A percentile compares a stretch with the other conserved stretches of the same genome.
phyloP scores from a whole-genome alignment of 2,329 filamentous ascomycete genomes.

The Aureobasidium sp. region DNA sequence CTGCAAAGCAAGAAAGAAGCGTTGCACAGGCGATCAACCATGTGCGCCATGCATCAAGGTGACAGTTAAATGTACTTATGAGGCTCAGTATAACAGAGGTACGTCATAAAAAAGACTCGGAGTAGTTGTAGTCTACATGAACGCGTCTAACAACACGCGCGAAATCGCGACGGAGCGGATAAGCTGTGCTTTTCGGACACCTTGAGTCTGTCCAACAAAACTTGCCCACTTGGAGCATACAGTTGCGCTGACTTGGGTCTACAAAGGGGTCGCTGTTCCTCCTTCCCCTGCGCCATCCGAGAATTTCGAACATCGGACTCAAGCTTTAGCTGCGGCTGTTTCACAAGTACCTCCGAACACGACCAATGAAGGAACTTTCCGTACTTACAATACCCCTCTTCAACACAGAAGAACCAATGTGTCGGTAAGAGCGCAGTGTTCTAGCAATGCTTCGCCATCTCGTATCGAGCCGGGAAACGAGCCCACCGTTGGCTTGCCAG shows the following conservation, averaged over 20 bases:
- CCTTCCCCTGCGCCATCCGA: not conserved
- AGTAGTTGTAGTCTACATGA: no score
- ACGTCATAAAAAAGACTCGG: no score
- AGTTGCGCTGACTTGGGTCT: not conserved
- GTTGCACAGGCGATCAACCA: slow-evolving; percentile 35
- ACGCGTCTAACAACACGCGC: not conserved
- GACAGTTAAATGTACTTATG: slow-evolving; percentile 39
- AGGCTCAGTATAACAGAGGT: slow-evolving; percentile 43
- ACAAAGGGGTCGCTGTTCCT: not conserved
- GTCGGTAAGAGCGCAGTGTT: not conserved
- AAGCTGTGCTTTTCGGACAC: not conserved
- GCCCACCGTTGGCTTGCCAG: not conserved
- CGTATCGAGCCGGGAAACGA: not conserved
- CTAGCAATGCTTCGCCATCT: not conserved
- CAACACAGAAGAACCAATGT: no score
- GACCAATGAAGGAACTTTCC: no score
- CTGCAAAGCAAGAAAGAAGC: slow-evolving; percentile 33
- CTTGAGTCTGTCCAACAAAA: no score
- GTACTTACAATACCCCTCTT: no score
- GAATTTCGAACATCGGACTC: not conserved
- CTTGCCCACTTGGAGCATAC: no score
- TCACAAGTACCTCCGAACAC: not conserved
- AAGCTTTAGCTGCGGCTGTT: no score
- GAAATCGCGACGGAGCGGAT: not conserved
- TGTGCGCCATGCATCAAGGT: slow-evolving; percentile 32